Conservation (phyloP, 2,329 filamentous ascomycete species). For the Fusarium haematococcum region DNA sequence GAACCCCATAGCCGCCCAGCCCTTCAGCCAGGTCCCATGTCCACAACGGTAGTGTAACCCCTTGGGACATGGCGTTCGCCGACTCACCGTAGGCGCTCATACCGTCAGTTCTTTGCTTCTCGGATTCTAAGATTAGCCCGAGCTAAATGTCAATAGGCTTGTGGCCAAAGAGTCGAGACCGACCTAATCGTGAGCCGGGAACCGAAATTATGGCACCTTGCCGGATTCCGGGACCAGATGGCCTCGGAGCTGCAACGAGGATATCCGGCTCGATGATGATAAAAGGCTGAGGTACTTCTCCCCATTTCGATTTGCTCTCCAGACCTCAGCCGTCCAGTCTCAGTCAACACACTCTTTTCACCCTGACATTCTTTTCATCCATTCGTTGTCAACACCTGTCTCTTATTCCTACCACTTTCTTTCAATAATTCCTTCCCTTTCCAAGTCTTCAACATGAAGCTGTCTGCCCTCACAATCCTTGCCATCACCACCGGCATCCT, state of each 20-base stretch:
- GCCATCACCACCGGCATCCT: constrained; percentile 31
- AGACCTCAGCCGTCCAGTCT: not conserved
- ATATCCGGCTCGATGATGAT: not conserved
- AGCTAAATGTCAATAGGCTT: not conserved
- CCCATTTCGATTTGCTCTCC: not conserved
- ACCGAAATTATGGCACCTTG: not conserved
- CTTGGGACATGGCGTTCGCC: not conserved
- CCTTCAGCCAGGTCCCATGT: not conserved
- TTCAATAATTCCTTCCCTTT: not conserved
- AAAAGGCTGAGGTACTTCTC: not conserved
- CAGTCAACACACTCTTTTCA: not conserved
- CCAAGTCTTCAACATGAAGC: constrained; percentile 20
- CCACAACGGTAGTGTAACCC: not conserved
- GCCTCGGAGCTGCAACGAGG: not conserved
- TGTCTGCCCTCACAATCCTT: constrained; percentile 32
- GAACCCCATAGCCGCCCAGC: not conserved
- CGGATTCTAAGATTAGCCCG: not conserved
- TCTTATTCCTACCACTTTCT: not conserved
- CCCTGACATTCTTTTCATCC: not conserved
- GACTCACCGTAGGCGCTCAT: not conserved
- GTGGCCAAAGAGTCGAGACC: not conserved
- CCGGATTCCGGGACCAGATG: not conserved
- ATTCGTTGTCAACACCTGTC: not conserved
- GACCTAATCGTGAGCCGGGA: not conserved
- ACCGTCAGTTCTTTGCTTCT: not conserved